Conservation (phyloP, 768 basidiomycete species). For the Amanita molliuscula region DNA sequence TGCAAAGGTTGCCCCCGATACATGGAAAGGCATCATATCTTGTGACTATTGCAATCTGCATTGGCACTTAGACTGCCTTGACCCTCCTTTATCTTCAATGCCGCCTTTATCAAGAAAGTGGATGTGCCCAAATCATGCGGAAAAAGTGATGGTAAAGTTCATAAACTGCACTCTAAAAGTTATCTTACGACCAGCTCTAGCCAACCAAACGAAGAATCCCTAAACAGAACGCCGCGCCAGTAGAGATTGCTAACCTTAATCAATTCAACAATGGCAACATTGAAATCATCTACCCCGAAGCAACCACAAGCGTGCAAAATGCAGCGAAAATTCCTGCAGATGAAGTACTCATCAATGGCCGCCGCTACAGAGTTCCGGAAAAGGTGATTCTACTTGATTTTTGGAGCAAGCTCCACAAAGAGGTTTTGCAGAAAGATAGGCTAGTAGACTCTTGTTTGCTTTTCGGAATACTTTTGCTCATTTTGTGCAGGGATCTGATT, state of each 20-base stretch:
- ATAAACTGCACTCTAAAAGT: slow-evolving; percentile 1
- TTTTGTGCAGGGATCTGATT: slow-evolving; percentile 23
- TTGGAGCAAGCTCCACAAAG: slow-evolving; percentile 71
- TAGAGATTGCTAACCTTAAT: slow-evolving; percentile 66
- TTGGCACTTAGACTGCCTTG: slow-evolving; percentile 96
- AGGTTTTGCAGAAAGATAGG: slow-evolving; percentile 28
- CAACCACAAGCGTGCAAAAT: slow-evolving; percentile 24
- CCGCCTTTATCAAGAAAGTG: slow-evolving; percentile 87
- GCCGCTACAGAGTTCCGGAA: slow-evolving; percentile 90
- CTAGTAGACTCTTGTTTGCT: slow-evolving; percentile 17
- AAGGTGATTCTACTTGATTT: slow-evolving; percentile 89
- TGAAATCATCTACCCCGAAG: slow-evolving; percentile 68
- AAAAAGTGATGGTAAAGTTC: slow-evolving; percentile 64
- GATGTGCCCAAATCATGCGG: slow-evolving; percentile 99
- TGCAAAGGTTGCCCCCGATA: slow-evolving; percentile 35
- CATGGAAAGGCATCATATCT: slow-evolving; percentile 72
- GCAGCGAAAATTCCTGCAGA: slow-evolving; percentile 51
- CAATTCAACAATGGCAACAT: slow-evolving; percentile 90
- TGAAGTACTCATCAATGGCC: slow-evolving; percentile 80
- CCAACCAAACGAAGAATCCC: slow-evolving; percentile 73
- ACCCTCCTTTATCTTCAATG: slow-evolving; percentile 80
- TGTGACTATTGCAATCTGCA: slow-evolving; percentile 93
- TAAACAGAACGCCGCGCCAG: slow-evolving; percentile 51
- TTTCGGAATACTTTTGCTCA: neutral
- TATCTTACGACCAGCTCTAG: slow-evolving; percentile 28